These are phyloP conservation scores for Debaryomyces tyrocola DNA, from an alignment of 805 yeast genomes.

Conservation along the genomic window DNA sequence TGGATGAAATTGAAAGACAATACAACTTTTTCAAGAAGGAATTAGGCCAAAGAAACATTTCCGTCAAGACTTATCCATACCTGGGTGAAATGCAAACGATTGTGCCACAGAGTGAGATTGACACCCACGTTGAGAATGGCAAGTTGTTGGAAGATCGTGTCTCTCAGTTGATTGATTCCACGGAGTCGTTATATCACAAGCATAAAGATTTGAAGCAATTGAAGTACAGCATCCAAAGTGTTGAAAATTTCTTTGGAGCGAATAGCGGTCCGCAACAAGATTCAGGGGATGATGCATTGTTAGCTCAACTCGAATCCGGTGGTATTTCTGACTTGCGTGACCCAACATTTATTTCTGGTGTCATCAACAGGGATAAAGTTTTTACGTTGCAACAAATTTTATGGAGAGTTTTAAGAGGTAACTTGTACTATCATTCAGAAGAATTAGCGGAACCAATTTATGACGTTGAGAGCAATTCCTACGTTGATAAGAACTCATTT, in stretches of 20 bases:
- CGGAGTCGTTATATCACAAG: slow-evolving; percentile 59
- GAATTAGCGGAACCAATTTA: slow-evolving; percentile 70
- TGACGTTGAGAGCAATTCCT: slow-evolving; percentile 57
- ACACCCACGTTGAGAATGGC: slow-evolving; percentile 64
- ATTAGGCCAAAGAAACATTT: slow-evolving; percentile 50
- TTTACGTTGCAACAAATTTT: slow-evolving; percentile 74
- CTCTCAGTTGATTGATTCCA: slow-evolving; percentile 65
- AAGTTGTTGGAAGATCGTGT: slow-evolving; percentile 73
- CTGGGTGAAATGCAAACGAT: slow-evolving; percentile 20
- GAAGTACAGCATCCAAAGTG: slow-evolving; percentile 48
- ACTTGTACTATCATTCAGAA: slow-evolving; percentile 71
- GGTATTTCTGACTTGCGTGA: slow-evolving; percentile 24
- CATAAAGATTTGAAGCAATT: slow-evolving; percentile 70
- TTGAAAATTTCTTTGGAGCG: slow-evolving; percentile 34
- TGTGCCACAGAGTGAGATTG: slow-evolving; percentile 60
- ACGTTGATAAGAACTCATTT: slow-evolving; percentile 75
- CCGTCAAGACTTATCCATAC: slow-evolving; percentile 27
- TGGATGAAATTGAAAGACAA: slow-evolving; percentile 90
- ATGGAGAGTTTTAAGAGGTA: slow-evolving; percentile 94
- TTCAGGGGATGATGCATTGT: slow-evolving; percentile 36
- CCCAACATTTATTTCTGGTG: slow-evolving; percentile 68
- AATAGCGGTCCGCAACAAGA: slow-evolving; percentile 21
- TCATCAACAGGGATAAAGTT: slow-evolving; percentile 70
- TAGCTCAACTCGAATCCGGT: slow-evolving; percentile 41
- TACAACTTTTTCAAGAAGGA: slow-evolving; percentile 44